Percentiles rank a stretch among this genome's conserved stretches.
phyloP scores from a whole-genome alignment of 805 yeast species.

The Hanseniaspora meyeri region DNA sequence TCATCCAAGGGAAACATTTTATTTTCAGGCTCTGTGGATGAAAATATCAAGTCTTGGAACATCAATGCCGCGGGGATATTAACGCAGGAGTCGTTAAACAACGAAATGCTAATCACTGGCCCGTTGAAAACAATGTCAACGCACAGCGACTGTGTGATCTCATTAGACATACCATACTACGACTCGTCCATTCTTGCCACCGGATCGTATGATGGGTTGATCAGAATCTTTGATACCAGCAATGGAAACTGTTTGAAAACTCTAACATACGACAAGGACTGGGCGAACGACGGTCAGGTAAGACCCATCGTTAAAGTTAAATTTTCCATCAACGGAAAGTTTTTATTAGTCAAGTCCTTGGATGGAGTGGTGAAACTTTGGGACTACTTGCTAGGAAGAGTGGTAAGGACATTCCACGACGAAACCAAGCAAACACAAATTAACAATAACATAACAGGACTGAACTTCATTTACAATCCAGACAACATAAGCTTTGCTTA shows the following conservation, averaged over 20 bases:
- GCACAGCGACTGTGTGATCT: conserved; percentile 79
- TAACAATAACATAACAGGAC: conserved; percentile 5
- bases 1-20: conserved; percentile 65
- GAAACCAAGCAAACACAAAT: conserved; percentile 3
- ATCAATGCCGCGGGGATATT: conserved; percentile 30
- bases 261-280: conserved; percentile 63
- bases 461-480: conserved; percentile 2
- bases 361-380: conserved; percentile 72
- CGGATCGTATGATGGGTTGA: conserved; percentile 83
- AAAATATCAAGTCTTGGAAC: conserved; percentile 86
- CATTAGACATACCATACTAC: conserved; percentile 61
- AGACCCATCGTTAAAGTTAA: conserved; percentile 61
- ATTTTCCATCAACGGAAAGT: conserved; percentile 71
- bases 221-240: conserved; percentile 74
- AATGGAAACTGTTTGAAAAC: conserved; percentile 90
- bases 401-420: conserved; percentile 52
- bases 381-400: conserved; percentile 74
- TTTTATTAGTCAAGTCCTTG: conserved; percentile 60
- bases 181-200: conserved; percentile 68
- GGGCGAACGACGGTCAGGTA: conserved; percentile 43
- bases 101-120: conserved; percentile 34
- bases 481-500: not conserved
- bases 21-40: conserved; percentile 79
- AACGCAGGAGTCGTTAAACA: conserved; percentile 1
- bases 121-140: conserved; percentile 75